Percentiles rank a stretch among this genome's conserved stretches.
Evolutionary conservation across 805 yeast genomes (phyloP).

Genomic region (Candida saitoana): DNA sequence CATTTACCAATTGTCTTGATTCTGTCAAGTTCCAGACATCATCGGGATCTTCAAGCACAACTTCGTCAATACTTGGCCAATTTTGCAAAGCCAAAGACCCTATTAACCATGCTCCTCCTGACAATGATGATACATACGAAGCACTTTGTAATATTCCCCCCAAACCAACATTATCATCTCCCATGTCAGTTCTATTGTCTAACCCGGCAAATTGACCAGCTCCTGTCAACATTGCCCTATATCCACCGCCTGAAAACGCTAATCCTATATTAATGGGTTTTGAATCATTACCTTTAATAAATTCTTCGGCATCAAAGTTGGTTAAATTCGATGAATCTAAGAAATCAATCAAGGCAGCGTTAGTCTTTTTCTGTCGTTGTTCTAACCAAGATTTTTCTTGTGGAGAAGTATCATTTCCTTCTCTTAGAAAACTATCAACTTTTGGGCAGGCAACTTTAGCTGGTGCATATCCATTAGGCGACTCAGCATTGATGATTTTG

Average conservation of each 20-base stretch:
- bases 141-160: constrained; percentile 76
- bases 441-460: constrained; percentile 24
- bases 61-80: constrained; percentile 66
- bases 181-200: constrained; percentile 63
- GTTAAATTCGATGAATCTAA: constrained; percentile 19
- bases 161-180: constrained; percentile 38
- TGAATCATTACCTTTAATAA: constrained; percentile 14
- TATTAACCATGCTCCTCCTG: constrained; percentile 67
- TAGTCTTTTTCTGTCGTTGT: constrained; percentile 20
- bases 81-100: constrained; percentile 66
- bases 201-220: constrained; percentile 82
- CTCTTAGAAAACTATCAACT: constrained; percentile 18
- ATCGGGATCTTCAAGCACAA: constrained; percentile 33
- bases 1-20: constrained; percentile 26
- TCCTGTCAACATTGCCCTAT: constrained; percentile 81
- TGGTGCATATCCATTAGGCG: constrained; percentile 27
- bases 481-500: not conserved
- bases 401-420: constrained; percentile 21
- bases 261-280: constrained; percentile 29
- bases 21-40: constrained; percentile 35
- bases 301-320: constrained; percentile 19
- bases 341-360: constrained; percentile 19
- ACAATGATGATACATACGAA: constrained; percentile 71
- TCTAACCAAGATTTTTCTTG: constrained; percentile 24
- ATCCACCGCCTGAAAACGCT: constrained; percentile 62